phyloP scores from a whole-genome alignment of 768 basidiomycete species.

The Panus rudis region DNA sequence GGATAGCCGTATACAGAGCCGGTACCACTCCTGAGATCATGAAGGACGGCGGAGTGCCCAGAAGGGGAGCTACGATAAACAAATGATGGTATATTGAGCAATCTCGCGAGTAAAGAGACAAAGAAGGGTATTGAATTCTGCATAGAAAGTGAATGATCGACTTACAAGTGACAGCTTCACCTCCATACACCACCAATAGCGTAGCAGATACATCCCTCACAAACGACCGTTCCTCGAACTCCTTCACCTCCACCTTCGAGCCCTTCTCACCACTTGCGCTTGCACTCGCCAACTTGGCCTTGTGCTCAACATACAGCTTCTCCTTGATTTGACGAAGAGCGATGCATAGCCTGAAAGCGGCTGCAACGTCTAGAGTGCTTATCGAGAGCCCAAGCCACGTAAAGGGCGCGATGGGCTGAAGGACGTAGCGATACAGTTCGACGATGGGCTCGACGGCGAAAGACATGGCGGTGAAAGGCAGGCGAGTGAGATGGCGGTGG shows the following conservation, averaged over 20 bases:
- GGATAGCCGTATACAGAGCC: constrained; percentile 50
- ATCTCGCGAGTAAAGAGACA: not conserved
- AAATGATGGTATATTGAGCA: not conserved
- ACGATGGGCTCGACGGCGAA: constrained; percentile 35
- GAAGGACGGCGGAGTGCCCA: constrained; percentile 70
- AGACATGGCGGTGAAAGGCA: constrained; percentile 20
- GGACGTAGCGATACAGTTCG: constrained; percentile 42
- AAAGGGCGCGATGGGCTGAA: constrained; percentile 59
- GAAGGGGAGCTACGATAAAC: constrained; percentile 15
- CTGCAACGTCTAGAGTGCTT: constrained; percentile 60
- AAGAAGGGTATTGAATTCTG: not conserved
- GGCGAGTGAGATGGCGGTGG: too few species aligned
- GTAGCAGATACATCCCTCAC: constrained; percentile 50
- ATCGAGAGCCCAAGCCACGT: constrained; percentile 57
- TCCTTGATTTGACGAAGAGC: constrained; percentile 64
- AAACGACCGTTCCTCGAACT: constrained; percentile 47
- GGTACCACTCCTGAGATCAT: constrained; percentile 66
- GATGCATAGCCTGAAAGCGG: constrained; percentile 62
- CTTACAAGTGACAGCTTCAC: constrained; percentile 65
- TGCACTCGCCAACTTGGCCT: constrained; percentile 18
- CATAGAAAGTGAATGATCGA: constrained; percentile 1
- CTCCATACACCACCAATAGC: constrained; percentile 67
- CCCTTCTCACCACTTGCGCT: constrained; percentile 26
- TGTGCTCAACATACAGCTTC: constrained; percentile 35
- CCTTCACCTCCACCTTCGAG: constrained; percentile 18